Evolutionary conservation across 2,329 filamentous ascomycete genomes (phyloP), one percentile per base, ranked within the genome.

Genomic region (Pseudopyricularia cyperi): DNA sequence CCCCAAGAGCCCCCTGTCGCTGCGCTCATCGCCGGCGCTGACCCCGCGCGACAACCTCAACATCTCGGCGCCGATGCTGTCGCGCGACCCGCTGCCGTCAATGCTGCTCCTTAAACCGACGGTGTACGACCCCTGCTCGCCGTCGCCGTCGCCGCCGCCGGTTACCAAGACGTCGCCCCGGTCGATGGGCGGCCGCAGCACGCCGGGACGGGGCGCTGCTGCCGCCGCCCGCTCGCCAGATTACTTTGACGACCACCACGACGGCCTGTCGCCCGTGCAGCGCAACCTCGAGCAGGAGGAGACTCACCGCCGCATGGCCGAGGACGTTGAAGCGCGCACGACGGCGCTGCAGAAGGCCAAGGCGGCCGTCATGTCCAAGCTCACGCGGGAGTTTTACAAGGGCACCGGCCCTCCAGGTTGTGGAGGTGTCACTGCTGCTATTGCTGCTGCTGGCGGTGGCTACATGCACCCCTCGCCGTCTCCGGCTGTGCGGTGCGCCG

Each of bases 311-410:
- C 68, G 72, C 46, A 67, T 81, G 24, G 79, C 78, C 19, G 74
- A 82, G 56, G 77, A 83, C 57, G 69, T 73, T 3, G 72, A 72
- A 8, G 73, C 75, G 52, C 72, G 79, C 52, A 69, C 69, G 4
- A 75, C 69, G 57, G 76, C 78, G 9, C 66, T 84, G 49, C 71
- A 72, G 59, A 74, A 76, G 54, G 80, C 80, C 33, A 79, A 77
- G 61, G 77, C 79, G 56, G 75, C 77, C 1, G 79, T 84, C 12
- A 66, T 83, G 52, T 71, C 69, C 55, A 80, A 80, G 58, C 70
- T 83, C 50, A 75, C 71, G 58, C 71, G 71, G 52, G 75, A 82
- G 60, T 80, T 73, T 52, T 55, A 26, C 9, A 51, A 42, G 11
- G 35, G 35, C 7, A 8, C 22, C 11, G 26, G 35, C 24, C 15